Base-by-base conservation (phyloP, 257 asterid genomes). In the Capsicum pubescens region DNA sequence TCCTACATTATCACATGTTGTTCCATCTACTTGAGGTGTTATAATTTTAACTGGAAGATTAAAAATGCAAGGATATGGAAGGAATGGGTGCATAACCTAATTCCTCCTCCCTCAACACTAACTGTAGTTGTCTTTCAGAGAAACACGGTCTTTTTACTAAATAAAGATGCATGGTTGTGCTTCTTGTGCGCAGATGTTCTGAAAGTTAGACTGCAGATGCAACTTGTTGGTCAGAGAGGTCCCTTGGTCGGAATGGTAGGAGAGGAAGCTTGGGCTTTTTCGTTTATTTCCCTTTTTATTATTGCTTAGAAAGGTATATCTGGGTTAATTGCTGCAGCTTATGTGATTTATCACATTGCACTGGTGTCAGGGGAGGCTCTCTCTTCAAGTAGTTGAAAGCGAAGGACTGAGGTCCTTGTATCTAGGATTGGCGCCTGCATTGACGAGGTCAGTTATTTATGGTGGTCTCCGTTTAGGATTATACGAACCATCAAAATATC, bases 381-480 rank as follows among this genome's bases (percentile, higher is more conserved):
- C 94, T 81, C 88, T 91, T 92, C 97, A 90, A 80, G 85, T 92
- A 66, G 94, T 92, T 63, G 91, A 92, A 89, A 87, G 72, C 69
- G 98, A 96, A 90, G 99, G 99, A 59, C 83, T 88, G 16, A 90
- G 90, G 88, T 92, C 97, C 87, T 92, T 96, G 93, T 96, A 96
- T 88, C 86, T 92, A 87, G 99, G 99, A 86, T 83, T 94, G 87
- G 88, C 95, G 61, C 98, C 99, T 84, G 94, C 98, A 80, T 86
- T 96, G 91, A 94, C 86, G 85, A 96, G 99, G 99, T 96, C 99
- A 96, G 97, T 96, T 94, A 92, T 96, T 88, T 96, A 96, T 84
- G 99, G 99, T 86, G 99, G 99, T 92, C 99, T 96, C 89, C 98
- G 99, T 90, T 92, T 96, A 94, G 98, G 99, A 87, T 94, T 96